Conservation (phyloP, 1,139 yeast species). For the Entelexis paramagnoliae region DNA sequence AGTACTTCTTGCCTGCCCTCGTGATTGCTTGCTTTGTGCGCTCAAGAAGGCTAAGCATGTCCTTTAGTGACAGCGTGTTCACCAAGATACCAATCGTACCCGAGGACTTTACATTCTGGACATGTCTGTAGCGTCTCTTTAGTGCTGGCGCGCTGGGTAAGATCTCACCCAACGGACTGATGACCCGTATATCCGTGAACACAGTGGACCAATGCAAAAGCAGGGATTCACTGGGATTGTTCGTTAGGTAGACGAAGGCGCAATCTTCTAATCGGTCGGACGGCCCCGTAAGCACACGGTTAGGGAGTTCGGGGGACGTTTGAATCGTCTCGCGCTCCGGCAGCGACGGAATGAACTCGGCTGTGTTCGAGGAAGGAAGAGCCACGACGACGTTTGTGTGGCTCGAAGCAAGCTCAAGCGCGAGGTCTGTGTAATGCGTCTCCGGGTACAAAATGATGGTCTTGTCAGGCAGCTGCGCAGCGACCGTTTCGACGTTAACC, state of each 20-base stretch:
- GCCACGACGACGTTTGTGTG: conserved; percentile 12
- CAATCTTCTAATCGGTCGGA: conserved; percentile 7
- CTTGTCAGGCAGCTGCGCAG: conserved; percentile 15
- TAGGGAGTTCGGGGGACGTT: conserved; percentile 13
- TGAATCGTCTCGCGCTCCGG: neutral
- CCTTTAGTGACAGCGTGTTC: conserved; percentile 71
- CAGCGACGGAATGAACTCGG: conserved; percentile 18
- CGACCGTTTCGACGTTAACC: conserved; percentile 22
- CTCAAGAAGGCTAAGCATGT: conserved; percentile 55
- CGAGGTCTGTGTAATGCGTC: conserved; percentile 26
- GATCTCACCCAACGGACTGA: conserved; percentile 10
- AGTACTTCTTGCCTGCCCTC: conserved; percentile 78
- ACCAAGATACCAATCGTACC: conserved; percentile 86
- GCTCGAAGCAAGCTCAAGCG: conserved; percentile 20
- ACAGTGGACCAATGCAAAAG: conserved; percentile 62
- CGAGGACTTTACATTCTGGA: conserved; percentile 83
- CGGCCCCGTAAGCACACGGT: conserved; percentile 14
- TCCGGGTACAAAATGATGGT: conserved; percentile 28
- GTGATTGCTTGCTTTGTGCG: conserved; percentile 51
- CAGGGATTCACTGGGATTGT: conserved; percentile 63
- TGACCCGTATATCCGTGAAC: conserved; percentile 15
- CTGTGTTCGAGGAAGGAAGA: conserved; percentile 16
- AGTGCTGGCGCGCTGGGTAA: conserved; percentile 64
- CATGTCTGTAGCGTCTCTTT: conserved; percentile 70
- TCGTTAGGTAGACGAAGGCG: conserved; percentile 27